Conservation (phyloP, 345 rosid genomes). For the Linum usitatissimum region DNA sequence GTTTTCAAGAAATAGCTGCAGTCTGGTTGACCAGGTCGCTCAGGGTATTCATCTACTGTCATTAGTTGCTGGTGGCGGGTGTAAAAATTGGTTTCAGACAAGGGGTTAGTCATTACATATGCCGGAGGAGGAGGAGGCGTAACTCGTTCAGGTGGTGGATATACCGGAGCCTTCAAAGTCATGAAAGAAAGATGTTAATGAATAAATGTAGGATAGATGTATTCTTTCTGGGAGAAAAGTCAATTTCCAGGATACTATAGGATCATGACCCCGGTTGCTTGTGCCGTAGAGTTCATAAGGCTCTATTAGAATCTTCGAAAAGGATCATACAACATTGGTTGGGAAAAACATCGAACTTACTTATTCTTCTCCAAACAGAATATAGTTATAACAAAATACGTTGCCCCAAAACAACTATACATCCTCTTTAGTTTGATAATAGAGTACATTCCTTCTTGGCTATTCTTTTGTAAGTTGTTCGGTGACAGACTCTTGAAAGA, state of each 20-base stretch:
- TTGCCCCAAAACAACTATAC: background rate
- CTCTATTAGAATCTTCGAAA: too few species aligned
- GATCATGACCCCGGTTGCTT: background rate
- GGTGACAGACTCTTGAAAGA: background rate
- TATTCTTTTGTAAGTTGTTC: background rate
- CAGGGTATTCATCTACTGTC: slow-evolving; percentile 67
- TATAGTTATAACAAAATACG: background rate
- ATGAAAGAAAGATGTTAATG: slow-evolving; percentile 13
- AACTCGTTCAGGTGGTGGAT: slow-evolving; percentile 40
- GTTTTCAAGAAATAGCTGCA: slow-evolving; percentile 69
- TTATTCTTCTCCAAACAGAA: background rate
- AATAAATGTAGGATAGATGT: background rate
- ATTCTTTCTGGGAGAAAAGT: background rate
- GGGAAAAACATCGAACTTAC: background rate
- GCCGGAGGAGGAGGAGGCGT: slow-evolving; percentile 35
- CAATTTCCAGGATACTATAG: background rate
- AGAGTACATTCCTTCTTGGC: background rate
- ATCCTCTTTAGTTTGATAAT: background rate
- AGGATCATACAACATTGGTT: too few species aligned
- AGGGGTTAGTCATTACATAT: slow-evolving; percentile 28
- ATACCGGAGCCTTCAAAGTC: slow-evolving; percentile 43
- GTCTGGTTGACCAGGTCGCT: slow-evolving; percentile 88
- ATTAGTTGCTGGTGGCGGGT: slow-evolving; percentile 38
- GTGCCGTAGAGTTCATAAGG: background rate
- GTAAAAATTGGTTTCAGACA: slow-evolving; percentile 33